Evolutionary conservation across 352 stramenopile genomes (phyloP).

Genomic region (Phytophthora tubulina): DNA sequence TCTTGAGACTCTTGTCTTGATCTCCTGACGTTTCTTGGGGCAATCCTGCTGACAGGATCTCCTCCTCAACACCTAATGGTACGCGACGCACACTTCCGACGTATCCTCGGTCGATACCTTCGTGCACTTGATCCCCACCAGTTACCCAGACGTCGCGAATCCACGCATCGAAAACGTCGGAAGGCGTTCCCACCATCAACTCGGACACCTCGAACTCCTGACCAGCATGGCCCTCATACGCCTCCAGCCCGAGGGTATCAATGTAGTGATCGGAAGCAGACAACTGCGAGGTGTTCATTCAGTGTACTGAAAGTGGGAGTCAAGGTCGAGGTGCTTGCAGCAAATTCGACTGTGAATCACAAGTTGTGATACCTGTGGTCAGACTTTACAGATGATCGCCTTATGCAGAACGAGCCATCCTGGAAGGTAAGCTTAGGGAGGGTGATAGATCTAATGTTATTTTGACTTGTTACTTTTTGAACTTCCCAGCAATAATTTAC

Average conservation of each 20-base stretch:
- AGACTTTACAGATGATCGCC: background rate
- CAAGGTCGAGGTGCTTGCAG: background rate
- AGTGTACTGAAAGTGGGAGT: too few relatives aligned
- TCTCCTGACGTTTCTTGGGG: conserved; percentile 37
- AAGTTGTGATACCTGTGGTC: background rate
- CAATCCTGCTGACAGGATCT: conserved; percentile 63
- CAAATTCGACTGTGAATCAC: conserved; percentile 5
- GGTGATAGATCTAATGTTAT: conserved; percentile 19
- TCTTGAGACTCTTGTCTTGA: conserved; percentile 14
- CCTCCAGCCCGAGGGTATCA: conserved; percentile 49
- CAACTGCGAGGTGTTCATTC: background rate
- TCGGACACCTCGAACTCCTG: conserved; percentile 59
- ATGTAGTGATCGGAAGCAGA: conserved; percentile 34
- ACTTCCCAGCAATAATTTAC: conserved; percentile 31
- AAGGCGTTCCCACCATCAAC: conserved; percentile 42
- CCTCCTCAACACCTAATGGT: conserved; percentile 61
- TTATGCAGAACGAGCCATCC: too few relatives aligned
- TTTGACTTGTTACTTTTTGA: conserved; percentile 24
- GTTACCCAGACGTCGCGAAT: conserved; percentile 57
- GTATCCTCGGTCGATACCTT: conserved; percentile 51
- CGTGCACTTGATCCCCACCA: conserved; percentile 40
- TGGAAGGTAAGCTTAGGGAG: too few relatives aligned
- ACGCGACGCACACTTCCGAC: conserved; percentile 56
- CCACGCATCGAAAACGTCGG: conserved; percentile 62
- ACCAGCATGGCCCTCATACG: conserved; percentile 53